Evolutionary conservation across 371 early-diverging fungal genomes (phyloP).

Genomic region (Mycotypha africana): DNA sequence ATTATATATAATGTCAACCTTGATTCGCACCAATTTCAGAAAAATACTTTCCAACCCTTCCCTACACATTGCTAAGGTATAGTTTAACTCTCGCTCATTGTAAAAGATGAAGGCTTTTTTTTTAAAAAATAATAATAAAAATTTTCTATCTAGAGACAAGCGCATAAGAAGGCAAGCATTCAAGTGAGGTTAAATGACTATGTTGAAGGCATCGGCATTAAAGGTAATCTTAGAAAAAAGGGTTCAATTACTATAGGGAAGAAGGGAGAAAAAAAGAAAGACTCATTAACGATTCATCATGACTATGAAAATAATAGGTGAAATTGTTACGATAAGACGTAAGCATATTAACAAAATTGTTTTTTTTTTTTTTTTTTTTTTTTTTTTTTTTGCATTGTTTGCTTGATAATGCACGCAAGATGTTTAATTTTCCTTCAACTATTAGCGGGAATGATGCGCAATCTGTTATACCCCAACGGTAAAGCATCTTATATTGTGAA

Average conservation of each 20-base stretch:
- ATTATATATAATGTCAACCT: no score
- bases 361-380: neutral
- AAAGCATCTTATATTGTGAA: conserved; percentile 35
- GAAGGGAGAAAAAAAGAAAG: no score
- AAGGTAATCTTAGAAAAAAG: conserved; percentile 18
- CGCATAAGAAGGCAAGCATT: conserved; percentile 40
- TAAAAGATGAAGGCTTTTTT: no score
- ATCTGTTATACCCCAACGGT: conserved; percentile 37
- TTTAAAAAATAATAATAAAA: no score
- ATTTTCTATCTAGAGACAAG: conserved; percentile 23
- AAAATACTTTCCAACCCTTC: neutral
- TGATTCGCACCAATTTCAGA: no score
- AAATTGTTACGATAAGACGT: conserved; percentile 45
- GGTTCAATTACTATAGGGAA: neutral
- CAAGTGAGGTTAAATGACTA: conserved; percentile 34
- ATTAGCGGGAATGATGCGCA: conserved; percentile 53
- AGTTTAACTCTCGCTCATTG: no score
- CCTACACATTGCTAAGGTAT: conserved; percentile 10
- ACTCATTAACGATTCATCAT: neutral
- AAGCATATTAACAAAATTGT: conserved; percentile 19
- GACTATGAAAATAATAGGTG: conserved; percentile 16
- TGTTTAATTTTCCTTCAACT: no score
- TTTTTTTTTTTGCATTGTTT: neutral
- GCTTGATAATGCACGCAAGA: no score
- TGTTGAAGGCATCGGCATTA: conserved; percentile 36